Conservation (phyloP, 345 rosid species). For the Eucalyptus tenuipes region DNA sequence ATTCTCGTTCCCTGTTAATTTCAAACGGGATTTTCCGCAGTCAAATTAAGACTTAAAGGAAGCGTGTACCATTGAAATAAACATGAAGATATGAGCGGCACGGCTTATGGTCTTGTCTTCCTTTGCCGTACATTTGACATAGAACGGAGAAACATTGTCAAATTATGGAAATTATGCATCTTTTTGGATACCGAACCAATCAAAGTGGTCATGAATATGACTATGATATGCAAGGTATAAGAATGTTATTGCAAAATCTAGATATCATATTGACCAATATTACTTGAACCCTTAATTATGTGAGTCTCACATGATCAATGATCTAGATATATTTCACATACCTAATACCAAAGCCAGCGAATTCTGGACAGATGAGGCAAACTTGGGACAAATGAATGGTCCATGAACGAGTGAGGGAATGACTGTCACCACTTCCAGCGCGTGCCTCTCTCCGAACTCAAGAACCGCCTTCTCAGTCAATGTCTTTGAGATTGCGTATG, state of each 20-base stretch:
- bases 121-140: neutral
- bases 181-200: neutral
- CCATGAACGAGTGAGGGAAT: constrained; percentile 14
- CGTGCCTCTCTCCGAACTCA: constrained; percentile 10
- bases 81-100: neutral
- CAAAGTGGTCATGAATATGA: neutral
- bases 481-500: constrained; percentile 9
- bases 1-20: neutral
- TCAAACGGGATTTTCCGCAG: neutral
- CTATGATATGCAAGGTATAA: neutral
- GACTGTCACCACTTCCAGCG: constrained; percentile 18
- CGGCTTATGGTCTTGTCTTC: neutral
- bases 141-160: neutral
- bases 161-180: neutral
- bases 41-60: neutral
- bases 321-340: neutral
- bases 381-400: constrained; percentile 16
- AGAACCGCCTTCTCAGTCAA: constrained; percentile 10
- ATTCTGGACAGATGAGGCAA: constrained; percentile 2
- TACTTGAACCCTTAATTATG: neutral
- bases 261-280: neutral
- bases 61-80: neutral
- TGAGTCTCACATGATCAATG: neutral
- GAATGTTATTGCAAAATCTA: no score
- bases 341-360: constrained; percentile 9